phyloP scores from a whole-genome alignment of 371 early-diverging fungal genomes.

The Dichotomocladium elegans region DNA sequence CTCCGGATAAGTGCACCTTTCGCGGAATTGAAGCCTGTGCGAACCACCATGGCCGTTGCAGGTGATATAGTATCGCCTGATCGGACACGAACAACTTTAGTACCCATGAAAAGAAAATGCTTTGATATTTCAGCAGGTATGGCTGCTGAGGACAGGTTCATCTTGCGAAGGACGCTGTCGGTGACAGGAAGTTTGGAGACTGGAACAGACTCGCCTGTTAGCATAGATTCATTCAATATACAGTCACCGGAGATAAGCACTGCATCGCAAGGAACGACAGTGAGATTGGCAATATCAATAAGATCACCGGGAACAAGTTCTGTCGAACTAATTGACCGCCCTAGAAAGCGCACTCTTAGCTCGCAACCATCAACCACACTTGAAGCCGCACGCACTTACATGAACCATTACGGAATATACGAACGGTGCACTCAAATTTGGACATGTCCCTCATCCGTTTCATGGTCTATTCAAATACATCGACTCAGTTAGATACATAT shows the following conservation, averaged over 20 bases:
- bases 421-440: conserved; percentile 75
- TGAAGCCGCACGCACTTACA: conserved; percentile 49
- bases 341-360: too few species aligned
- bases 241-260: conserved; percentile 95
- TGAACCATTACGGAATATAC: conserved; percentile 64
- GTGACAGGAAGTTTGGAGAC: conserved; percentile 78
- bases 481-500: neutral
- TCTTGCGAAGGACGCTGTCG: conserved; percentile 60
- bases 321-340: conserved; percentile 66
- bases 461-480: conserved; percentile 49
- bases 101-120: conserved; percentile 89
- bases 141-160: conserved; percentile 70
- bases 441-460: conserved; percentile 83
- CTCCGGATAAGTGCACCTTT: conserved; percentile 95
- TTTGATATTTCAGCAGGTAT: conserved; percentile 71
- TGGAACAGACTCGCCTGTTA: conserved; percentile 90
- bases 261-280: conserved; percentile 92
- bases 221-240: conserved; percentile 98
- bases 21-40: conserved; percentile 97
- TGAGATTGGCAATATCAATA: conserved; percentile 75
- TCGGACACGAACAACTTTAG: conserved; percentile 86
- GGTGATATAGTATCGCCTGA: conserved; percentile 31
- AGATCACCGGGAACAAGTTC: conserved; percentile 96
- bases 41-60: conserved; percentile 82
- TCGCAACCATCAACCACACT: too few species aligned